phyloP scores from a whole-genome alignment of 371 early-diverging fungal genomes.

The Rhizopus sp. region DNA sequence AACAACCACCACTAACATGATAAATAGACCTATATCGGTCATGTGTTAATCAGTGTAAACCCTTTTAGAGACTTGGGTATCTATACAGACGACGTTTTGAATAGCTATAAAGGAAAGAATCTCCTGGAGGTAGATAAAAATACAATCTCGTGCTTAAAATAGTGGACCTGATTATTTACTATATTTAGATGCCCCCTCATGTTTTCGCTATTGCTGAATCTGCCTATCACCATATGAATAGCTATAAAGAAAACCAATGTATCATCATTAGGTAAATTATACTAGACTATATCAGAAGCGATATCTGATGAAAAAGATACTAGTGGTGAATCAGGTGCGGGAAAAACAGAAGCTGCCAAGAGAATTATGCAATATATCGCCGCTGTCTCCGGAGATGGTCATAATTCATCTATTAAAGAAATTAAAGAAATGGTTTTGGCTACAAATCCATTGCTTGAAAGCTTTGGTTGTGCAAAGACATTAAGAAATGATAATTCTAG shows the following conservation, averaged over 20 bases:
- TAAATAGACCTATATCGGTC: slow-evolving; percentile 82
- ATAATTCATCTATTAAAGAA: slow-evolving; percentile 80
- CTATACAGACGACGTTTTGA: slow-evolving; percentile 74
- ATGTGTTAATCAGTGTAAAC: slow-evolving; percentile 88
- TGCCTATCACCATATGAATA: slow-evolving; percentile 90
- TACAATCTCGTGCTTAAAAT: slow-evolving; percentile 3
- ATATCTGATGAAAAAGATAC: background rate
- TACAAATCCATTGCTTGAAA: slow-evolving; percentile 97
- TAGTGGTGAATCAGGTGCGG: slow-evolving; percentile 89
- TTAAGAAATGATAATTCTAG: slow-evolving; percentile 98
- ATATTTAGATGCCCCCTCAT: slow-evolving; percentile 76
- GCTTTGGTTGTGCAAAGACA: slow-evolving; percentile 99
- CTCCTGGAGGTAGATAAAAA: slow-evolving; percentile 67
- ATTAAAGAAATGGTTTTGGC: slow-evolving; percentile 96
- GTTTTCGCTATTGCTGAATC: slow-evolving; percentile 89
- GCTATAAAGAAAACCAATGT: slow-evolving; percentile 97
- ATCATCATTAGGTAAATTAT: slow-evolving; percentile 85
- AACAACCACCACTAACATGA: background rate
- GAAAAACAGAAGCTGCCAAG: slow-evolving; percentile 94
- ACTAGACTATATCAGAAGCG: background rate
- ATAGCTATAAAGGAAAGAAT: slow-evolving; percentile 81
- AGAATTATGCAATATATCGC: slow-evolving; percentile 97
- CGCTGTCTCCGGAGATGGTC: slow-evolving; percentile 81
- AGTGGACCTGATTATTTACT: slow-evolving; percentile 1
- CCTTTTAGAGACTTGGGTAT: slow-evolving; percentile 86